Evolutionary conservation across 148 eudicot species (phyloP).

Genomic region (Rhododendron ferrugineum): DNA sequence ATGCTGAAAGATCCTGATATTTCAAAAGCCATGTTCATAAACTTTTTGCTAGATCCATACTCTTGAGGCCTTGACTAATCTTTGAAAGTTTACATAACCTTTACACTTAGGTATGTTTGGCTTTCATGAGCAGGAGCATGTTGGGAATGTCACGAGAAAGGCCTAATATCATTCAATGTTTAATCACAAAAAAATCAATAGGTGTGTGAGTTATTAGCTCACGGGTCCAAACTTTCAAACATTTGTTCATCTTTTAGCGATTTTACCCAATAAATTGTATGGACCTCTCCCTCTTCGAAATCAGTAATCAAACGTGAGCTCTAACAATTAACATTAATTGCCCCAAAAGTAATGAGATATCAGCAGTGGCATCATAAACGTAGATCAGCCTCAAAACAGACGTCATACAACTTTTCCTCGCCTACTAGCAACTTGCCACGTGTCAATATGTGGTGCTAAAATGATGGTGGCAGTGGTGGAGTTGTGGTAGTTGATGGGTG

Average conservation of each 20-base stretch:
- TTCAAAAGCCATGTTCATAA: background rate
- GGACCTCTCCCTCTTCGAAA: background rate
- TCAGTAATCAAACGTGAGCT: background rate
- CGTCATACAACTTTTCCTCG: background rate
- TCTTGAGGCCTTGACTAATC: background rate
- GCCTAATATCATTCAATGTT: background rate
- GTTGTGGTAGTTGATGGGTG: no score
- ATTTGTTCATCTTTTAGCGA: no score
- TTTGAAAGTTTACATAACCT: background rate
- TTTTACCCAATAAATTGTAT: background rate
- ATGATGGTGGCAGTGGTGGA: background rate
- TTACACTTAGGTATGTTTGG: background rate
- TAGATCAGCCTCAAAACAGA: background rate
- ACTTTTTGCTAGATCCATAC: no score
- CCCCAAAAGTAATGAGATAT: background rate
- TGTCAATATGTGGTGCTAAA: background rate
- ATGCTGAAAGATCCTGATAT: no score
- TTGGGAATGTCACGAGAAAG: background rate
- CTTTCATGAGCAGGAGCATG: background rate
- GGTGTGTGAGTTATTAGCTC: background rate
- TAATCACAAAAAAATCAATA: background rate
- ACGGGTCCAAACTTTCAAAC: background rate
- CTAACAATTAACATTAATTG: background rate
- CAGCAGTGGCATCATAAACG: background rate
- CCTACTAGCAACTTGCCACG: background rate